Evolutionary conservation across 192 early-diverging fungal species (phyloP).

Genomic region (Fimicolochytrium jonesii): DNA sequence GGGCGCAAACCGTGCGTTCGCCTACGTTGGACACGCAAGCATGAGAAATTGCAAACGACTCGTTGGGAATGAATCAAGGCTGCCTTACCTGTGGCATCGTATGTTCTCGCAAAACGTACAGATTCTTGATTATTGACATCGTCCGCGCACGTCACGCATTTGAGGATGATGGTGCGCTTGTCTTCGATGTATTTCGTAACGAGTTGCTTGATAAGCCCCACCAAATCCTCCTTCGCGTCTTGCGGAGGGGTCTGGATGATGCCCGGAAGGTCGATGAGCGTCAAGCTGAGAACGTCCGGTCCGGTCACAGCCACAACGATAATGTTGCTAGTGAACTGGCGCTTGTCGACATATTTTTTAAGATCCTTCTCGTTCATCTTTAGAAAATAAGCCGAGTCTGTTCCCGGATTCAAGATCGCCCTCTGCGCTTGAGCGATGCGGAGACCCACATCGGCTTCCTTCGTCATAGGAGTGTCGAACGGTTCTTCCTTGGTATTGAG

Average conservation of each 20-base stretch:
- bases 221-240: conserved; percentile 29
- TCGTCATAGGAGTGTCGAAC: conserved; percentile 18
- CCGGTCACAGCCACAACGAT: conserved; percentile 47
- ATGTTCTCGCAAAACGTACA: not conserved
- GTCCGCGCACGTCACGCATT: not conserved
- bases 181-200: conserved; percentile 40
- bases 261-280: conserved; percentile 52
- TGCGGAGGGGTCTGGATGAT: conserved; percentile 40
- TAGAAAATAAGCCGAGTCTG: too few species aligned
- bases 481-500: conserved; percentile 12
- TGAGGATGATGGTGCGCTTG: conserved; percentile 39
- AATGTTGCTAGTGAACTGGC: conserved; percentile 43
- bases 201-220: conserved; percentile 35
- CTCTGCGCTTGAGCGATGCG: too few species aligned
- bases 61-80: not conserved
- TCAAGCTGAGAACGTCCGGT: conserved; percentile 35
- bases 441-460: conserved; percentile 27
- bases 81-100: not conserved
- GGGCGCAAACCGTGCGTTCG: too few species aligned
- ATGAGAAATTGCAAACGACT: too few species aligned
- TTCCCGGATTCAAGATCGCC: too few species aligned
- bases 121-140: not conserved
- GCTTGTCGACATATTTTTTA: conserved; percentile 23
- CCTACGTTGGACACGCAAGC: too few species aligned
- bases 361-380: conserved; percentile 28